Evolutionary conservation across 495 filamentous ascomycete genomes (phyloP), one percentile per base, ranked within the genome.

Genomic region (Aspergillus leporis): DNA sequence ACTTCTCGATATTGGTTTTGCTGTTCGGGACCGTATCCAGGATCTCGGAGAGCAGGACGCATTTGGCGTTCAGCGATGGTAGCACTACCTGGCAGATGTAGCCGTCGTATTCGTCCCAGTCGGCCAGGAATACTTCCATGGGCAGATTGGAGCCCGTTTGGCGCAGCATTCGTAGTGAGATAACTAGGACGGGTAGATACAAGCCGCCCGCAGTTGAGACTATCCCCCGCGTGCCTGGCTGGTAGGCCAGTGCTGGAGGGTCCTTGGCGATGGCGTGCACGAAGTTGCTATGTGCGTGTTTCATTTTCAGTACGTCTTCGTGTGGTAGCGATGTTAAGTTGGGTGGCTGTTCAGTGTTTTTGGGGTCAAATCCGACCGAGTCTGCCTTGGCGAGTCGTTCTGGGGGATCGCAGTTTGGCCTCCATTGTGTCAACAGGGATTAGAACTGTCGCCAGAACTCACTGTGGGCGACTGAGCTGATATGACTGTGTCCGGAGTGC

Each of bases 121-220:
- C 65, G 30, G 78, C 74, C 19, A 85, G 63, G 51, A 82, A 81
- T 9, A 85, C 71, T 63, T 86, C 73, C 31, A 85, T 71, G 4
- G 81, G 83, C 1, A 86, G 65, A 0, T 47, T 73, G 5, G 76
- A 81, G 40, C 81, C 81, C 5, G 74, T 75, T 16, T 73, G 70
- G 12, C 83, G 78, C 16, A 84, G 66, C 75, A 83, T 81, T 16
- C 76, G 70, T 8, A 85, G 60, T 1, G 78, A 75, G 0, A 80
- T 73, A 10, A 85, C 61, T 30, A 76, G 61, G 2, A 70, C 65
- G 6, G 75, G 74, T 4, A 78, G 54, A 59, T 73, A 75, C 16
- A 56, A 38, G 21, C 71, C 72, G 12, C 72, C 68, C 21, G 74
- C 74, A 23, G 69, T 70, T 1, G 66, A 70, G 4, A 83, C 81